Conservation (phyloP, 441 rosid species). For the Cnidoscolus chayamansa region DNA sequence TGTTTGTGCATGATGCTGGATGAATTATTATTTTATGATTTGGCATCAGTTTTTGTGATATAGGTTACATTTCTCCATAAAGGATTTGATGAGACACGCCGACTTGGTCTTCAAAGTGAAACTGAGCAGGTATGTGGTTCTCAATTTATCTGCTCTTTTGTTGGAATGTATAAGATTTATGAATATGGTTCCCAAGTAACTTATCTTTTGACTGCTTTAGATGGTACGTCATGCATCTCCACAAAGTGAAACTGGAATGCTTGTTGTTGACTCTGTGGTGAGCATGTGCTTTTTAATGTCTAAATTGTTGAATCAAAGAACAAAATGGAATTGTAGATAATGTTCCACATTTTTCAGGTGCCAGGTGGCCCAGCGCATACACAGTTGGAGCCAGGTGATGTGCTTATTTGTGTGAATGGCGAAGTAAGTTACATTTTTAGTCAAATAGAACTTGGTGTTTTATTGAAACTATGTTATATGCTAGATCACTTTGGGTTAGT, state of each 20-base stretch:
- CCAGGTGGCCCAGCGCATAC: constrained; percentile 93
- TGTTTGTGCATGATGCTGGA: neutral
- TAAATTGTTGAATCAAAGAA: constrained; percentile 5
- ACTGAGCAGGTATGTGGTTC: constrained; percentile 73
- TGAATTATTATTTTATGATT: constrained; percentile 3
- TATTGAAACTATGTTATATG: neutral
- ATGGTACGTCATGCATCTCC: constrained; percentile 26
- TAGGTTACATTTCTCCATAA: constrained; percentile 88
- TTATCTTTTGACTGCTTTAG: constrained; percentile 15
- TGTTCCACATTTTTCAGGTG: constrained; percentile 48
- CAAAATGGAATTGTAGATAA: constrained; percentile 3
- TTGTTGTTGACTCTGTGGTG: constrained; percentile 90
- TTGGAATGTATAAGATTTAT: neutral
- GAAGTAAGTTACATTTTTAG: constrained; percentile 51
- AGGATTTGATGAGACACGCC: constrained; percentile 97
- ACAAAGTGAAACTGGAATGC: constrained; percentile 88
- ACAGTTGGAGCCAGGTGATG: constrained; percentile 91
- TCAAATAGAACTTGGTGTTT: neutral
- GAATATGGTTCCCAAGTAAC: neutral
- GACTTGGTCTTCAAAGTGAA: constrained; percentile 79
- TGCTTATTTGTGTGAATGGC: constrained; percentile 84
- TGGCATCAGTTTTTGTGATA: neutral
- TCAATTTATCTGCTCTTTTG: neutral
- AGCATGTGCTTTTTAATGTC: constrained; percentile 25
- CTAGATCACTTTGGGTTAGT: neutral